Percentiles rank a stretch among this genome's conserved stretches.
Evolutionary conservation across 2,329 filamentous ascomycete genomes (phyloP).

Genomic region (Sporothrix humicola): DNA sequence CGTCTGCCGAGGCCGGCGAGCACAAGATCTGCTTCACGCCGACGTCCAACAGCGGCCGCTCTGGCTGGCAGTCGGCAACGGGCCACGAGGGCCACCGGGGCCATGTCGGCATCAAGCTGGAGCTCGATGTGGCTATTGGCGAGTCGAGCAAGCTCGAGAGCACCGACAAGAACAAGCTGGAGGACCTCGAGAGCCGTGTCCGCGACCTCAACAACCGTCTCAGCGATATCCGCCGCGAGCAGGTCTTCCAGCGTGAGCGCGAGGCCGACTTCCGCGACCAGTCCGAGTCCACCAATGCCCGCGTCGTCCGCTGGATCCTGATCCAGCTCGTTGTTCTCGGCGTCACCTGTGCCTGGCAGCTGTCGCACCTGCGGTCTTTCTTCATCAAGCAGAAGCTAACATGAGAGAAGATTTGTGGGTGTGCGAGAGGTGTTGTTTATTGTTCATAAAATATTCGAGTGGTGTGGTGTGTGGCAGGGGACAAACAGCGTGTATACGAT

Average conservation of each 20-base stretch:
- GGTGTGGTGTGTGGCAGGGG: too few relatives aligned
- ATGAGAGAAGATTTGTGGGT: constrained; percentile 51
- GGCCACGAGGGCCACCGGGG: constrained; percentile 46
- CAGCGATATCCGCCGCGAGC: constrained; percentile 88
- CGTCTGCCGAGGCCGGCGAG: constrained; percentile 89
- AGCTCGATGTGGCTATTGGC: constrained; percentile 89
- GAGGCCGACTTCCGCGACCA: constrained; percentile 98
- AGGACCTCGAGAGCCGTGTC: constrained; percentile 85
- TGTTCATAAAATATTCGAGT: too few relatives aligned
- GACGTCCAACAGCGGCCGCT: constrained; percentile 70
- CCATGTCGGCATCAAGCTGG: constrained; percentile 80
- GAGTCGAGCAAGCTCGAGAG: constrained; percentile 94
- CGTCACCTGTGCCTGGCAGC: constrained; percentile 92
- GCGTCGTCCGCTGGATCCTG: constrained; percentile 91
- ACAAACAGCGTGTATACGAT: too few relatives aligned
- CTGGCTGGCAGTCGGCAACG: constrained; percentile 70
- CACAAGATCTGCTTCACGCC: constrained; percentile 96
- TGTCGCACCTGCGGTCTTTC: constrained; percentile 93
- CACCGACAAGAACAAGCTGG: constrained; percentile 89
- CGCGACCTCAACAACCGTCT: constrained; percentile 87
- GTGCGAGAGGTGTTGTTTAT: not conserved
- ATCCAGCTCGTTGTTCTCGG: constrained; percentile 86
- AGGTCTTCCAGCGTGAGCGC: constrained; percentile 95
- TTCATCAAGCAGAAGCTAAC: constrained; percentile 99
- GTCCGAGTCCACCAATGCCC: constrained; percentile 88